Evolutionary conservation across 805 yeast genomes (phyloP), one percentile per base, ranked within the genome.

Genomic region (Spathaspora sp.): DNA sequence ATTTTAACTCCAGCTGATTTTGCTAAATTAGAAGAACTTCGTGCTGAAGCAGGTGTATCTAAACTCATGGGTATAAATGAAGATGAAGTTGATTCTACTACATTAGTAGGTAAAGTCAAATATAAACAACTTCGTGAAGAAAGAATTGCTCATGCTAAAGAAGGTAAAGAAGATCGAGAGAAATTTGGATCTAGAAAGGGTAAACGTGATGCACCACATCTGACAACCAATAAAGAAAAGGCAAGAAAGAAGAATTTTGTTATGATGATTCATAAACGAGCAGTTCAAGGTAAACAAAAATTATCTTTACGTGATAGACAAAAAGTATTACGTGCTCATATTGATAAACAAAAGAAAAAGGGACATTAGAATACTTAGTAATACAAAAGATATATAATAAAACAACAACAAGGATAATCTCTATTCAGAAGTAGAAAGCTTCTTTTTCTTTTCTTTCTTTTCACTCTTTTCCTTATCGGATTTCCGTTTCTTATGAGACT

Each of bases 231-330:
- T 69, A 84, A 83, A 71, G 97, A 96, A 72, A 94, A 94, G 82
- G 96, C 91, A 20, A 82, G 98, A 70, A 90, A 90, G 90, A 94
- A 94, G 97, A 94, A 94, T 73, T 94, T 91, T 66, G 93, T 94
- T 66, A 94, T 94, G 99, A 89, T 89, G 93, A 89, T 94, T 60
- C 99, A 94, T 72, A 94, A 93, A 75, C 83, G 83, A 62, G 85
- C 89, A 48, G 98, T 94, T 40, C 96, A 89, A 70, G 98, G 98
- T 56, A 94, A 94, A 70, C 92, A 87, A 57, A 88, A 86, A 73
- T 77, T 87, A 79, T 89, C 97, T 52, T 76, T 94, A 61, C 80
- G 97, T 61, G 98, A 94, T 68, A 85, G 90, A 69, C 97, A 92
- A 69, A 88, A 84, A 68, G 83, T 88, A 17, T 72, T 94, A 61